Evolutionary conservation across 2,329 filamentous ascomycete genomes (phyloP).

Genomic region (Ceratocystis cubensis): DNA sequence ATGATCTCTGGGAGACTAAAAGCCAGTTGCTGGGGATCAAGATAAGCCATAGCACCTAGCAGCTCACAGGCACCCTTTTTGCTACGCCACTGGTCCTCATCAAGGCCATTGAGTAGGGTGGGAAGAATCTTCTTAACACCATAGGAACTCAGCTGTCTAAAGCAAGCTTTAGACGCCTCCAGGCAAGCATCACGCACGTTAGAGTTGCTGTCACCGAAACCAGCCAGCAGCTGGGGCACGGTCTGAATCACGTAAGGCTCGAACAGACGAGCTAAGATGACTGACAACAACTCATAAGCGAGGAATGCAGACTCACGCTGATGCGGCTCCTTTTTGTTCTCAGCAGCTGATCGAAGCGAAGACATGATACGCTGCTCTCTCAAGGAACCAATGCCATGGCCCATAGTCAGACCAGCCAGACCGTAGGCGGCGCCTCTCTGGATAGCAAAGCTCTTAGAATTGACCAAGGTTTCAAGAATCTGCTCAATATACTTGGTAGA

Average conservation of each 20-base stretch:
- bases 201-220: slow-evolving; percentile 76
- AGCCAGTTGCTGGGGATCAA: slow-evolving; percentile 89
- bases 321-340: slow-evolving; percentile 87
- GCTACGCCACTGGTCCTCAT: slow-evolving; percentile 94
- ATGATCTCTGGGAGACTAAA: slow-evolving; percentile 92
- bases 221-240: slow-evolving; percentile 75
- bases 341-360: slow-evolving; percentile 65
- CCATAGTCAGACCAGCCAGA: slow-evolving; percentile 75
- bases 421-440: slow-evolving; percentile 92
- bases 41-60: slow-evolving; percentile 93
- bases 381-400: slow-evolving; percentile 70
- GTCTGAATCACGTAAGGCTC: slow-evolving; percentile 96
- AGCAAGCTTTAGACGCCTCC: slow-evolving; percentile 87
- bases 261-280: slow-evolving; percentile 75
- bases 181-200: slow-evolving; percentile 90
- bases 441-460: slow-evolving; percentile 81
- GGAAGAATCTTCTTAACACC: slow-evolving; percentile 92
- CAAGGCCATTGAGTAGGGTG: slow-evolving; percentile 78
- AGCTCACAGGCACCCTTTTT: slow-evolving; percentile 97
- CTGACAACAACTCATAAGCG: slow-evolving; percentile 80
- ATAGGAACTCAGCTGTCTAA: slow-evolving; percentile 83
- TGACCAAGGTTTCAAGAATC: slow-evolving; percentile 68
- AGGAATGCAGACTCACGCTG: slow-evolving; percentile 80
- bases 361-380: slow-evolving; percentile 78
- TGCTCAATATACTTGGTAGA: slow-evolving; percentile 68